These are phyloP conservation scores for Debaryomycetaceae sp. DNA, from an alignment of 1,139 yeast genomes.

Conservation along the genomic window DNA sequence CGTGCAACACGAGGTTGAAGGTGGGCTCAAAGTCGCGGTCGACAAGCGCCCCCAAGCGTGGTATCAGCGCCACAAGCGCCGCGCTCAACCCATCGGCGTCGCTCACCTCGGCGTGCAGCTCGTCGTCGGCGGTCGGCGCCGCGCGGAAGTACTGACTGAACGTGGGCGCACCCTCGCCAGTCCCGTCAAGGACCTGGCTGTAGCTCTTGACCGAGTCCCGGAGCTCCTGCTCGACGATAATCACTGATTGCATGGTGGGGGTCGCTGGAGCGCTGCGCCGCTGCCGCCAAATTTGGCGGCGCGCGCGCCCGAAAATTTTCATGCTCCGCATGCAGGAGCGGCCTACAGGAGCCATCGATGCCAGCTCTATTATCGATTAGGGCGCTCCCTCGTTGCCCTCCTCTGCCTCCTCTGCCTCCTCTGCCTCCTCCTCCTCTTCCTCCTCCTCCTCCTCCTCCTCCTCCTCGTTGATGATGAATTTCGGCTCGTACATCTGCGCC, in stretches of 20 bases:
- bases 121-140: conserved; percentile 9
- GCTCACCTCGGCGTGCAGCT: conserved; percentile 21
- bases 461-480: conserved; percentile 16
- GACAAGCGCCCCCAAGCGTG: conserved; percentile 30
- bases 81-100: conserved; percentile 27
- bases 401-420: not conserved
- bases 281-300: too few species aligned
- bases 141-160: conserved; percentile 14
- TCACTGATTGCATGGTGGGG: conserved; percentile 38
- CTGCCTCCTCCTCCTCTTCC: conserved; percentile 7
- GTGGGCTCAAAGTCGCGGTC: conserved; percentile 46
- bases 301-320: conserved; percentile 9
- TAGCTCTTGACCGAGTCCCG: conserved; percentile 40
- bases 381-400: not conserved
- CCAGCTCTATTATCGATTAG: not conserved
- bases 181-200: conserved; percentile 35
- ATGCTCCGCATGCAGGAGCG: too few species aligned
- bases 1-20: conserved; percentile 38
- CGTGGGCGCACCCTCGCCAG: conserved; percentile 25
- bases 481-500: conserved; percentile 9
- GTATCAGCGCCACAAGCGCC: conserved; percentile 21
- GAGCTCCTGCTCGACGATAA: conserved; percentile 44
- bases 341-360: too few species aligned
- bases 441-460: conserved; percentile 18
- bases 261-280: conserved; percentile 3